Evolutionary conservation across 768 basidiomycete genomes (phyloP), one percentile per base, ranked within the genome.

Genomic region (Cyclocybe aegerita): DNA sequence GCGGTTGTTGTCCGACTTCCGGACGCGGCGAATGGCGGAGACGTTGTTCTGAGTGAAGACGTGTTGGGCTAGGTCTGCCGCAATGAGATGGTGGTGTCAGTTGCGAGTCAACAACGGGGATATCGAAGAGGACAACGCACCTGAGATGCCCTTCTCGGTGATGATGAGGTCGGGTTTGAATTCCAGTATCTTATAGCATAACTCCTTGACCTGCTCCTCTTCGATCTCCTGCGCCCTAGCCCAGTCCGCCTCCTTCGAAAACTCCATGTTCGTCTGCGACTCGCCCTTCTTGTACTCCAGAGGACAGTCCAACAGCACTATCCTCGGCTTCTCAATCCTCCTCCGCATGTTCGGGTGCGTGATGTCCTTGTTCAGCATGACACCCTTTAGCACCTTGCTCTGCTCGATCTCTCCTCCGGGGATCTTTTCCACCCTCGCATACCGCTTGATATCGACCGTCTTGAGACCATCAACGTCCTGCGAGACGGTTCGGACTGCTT

Each of bases 251-350:
- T 95, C 95, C 70, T 92, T 93, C 39, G 86, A 86, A 57, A 98
- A 93, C 73, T 98, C 96, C 79, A 98, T 98, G 67, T 98, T 97
- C 53, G 97, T 98, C 71, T 99, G 97, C 50, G 81, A 85, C 75
- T 98, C 97, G 23, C 96, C 96, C 77, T 98, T 99, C 75, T 98
- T 99, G 75, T 99, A 98, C 73, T 99, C 97, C 49, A 98, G 71
- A 7, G 96, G 94, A 67, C 95, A 98, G 67, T 97, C 94, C 36
- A 99, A 73, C 35, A 98, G 70, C 16, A 98, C 73, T 43, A 99
- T 89, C 9, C 95, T 73, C 3, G 96, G 97, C 57, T 93, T 90
- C 54, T 77, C 81, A 66, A 98, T 98, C 57, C 93, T 76, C 49
- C 97, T 70, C 48, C 96, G 76, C 97, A 98, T 99, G 59, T 90